Evolutionary conservation across 2,329 filamentous ascomycete genomes (phyloP), one percentile per base, ranked within the genome.

Genomic region (Didymella sp.): DNA sequence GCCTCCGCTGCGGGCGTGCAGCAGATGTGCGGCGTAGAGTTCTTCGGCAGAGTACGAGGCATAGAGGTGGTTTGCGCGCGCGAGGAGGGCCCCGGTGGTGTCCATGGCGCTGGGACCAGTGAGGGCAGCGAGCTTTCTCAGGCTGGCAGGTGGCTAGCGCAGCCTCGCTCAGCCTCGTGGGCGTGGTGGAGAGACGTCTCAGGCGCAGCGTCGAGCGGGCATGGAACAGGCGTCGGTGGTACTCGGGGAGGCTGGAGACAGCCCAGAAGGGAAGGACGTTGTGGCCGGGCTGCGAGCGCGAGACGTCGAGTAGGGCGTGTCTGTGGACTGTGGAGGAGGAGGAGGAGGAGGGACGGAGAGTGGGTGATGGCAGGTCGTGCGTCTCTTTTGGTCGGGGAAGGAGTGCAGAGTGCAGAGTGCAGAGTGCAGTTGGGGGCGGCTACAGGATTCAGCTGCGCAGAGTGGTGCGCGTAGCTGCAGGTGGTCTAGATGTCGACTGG

Each of bases 1-100:
- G 37, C 66, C 69, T 22, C 78, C 79, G 33, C 77, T 75, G 59
- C 83, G 80, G 24, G 77, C 77, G 60, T 80, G 73, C 40, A 85
- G 72, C 13, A 73, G 63, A 49, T 80, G 72, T 49, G 78, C 75
- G 54, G 78, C 72, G 61, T 73, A 19, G n/a, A 57, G 55, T 7
- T 50, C 48, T 3, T 49, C 45, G 9, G 48, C 43, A 1, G 48
- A 28, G 47, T 56, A 43, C 0, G 43, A n/a, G 47, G 47, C 28
- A 28, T 56, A 38, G 35, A 56, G 54, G 6, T 37, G 13, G 30
- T 47, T 17, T 9, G 54, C 54, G 47, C 48, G 54, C 24, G 30
- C 47, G 8, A 56, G 48, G 48, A 76, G 54, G 60, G 77, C 63
- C 53, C 66, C 72, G 52, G 76, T 65, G 47, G 75, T 61, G 62